Evolutionary conservation across 495 filamentous ascomycete genomes (phyloP), one percentile per base, ranked within the genome.

Genomic region (Neurospora tetraspora): DNA sequence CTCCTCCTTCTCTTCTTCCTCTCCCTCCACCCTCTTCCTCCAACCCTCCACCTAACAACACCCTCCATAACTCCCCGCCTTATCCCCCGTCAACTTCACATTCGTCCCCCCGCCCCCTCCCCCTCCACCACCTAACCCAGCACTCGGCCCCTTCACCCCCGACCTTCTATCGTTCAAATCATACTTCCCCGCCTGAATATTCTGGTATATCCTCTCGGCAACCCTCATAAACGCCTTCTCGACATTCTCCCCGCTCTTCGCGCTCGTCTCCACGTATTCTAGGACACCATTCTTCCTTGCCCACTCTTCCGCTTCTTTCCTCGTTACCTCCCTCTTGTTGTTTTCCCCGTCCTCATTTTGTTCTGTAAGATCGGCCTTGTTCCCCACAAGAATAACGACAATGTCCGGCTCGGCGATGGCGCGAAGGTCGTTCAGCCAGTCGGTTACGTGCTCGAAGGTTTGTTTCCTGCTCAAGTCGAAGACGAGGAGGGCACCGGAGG

Each of bases 401-500:
- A 99, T 97, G 76, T 93, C 91, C 2, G 94, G 92, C 80, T 98
- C 96, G 34, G 95, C 96, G 73, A 97, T 97, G 76, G 93, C 90
- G 18, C 94, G 89, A 70, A 99, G 86, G 82, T 99, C 96, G 75
- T 93, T 89, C 5, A 99, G 88, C 96, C 96, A 99, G 81, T 91
- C 89, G 6, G 90, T 93, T 68, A 90, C 96, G 71, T 93, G 92
- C 59, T 84, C 79, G 80, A 98, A 98, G 10, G 94, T 98, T n/a
- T 88, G 86, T 11, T 89, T 89, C 39, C 95, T 88, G 10, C 92
- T 92, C 75, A 99, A 94, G 81, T 99, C 96, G 79, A 97, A 99
- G 71, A 99, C 96, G 27, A 99, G 88, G 4, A 99, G 85, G 7
- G 95, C 96, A 59, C 96, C 95, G 0, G 90, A 93, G 2, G 94